phyloP scores from a whole-genome alignment of 768 basidiomycete genomes.

The Chalciporus piperatus region DNA sequence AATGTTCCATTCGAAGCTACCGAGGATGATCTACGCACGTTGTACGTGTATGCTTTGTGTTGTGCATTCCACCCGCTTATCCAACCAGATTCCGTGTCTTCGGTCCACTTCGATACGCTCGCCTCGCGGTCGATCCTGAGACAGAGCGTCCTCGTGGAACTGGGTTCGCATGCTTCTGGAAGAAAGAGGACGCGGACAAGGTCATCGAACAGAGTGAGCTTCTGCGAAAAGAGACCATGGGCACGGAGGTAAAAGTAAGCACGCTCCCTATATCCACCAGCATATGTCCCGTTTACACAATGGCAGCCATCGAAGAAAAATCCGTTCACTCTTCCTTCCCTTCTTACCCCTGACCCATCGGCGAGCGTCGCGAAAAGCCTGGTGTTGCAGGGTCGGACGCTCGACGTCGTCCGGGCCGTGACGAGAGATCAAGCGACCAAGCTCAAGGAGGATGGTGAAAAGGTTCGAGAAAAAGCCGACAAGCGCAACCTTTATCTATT shows the following conservation, averaged over 20 bases:
- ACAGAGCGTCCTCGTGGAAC: constrained; percentile 91
- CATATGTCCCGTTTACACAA: neutral
- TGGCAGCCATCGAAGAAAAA: constrained; percentile 73
- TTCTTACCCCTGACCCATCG: constrained; percentile 93
- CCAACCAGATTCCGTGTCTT: constrained; percentile 72
- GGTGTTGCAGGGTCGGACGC: constrained; percentile 88
- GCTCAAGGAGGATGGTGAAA: constrained; percentile 86
- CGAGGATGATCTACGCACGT: constrained; percentile 83
- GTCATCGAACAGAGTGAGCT: constrained; percentile 79
- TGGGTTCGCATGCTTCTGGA: constrained; percentile 98
- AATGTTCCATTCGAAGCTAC: constrained; percentile 92
- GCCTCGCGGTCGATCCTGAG: constrained; percentile 79
- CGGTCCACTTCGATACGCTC: constrained; percentile 89
- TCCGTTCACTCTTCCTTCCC: constrained; percentile 83
- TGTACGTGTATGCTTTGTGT: constrained; percentile 50
- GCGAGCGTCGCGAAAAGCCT: constrained; percentile 76
- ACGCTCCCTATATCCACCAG: constrained; percentile 13
- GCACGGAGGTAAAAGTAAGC: constrained; percentile 33
- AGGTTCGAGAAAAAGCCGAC: constrained; percentile 82
- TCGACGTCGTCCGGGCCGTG: constrained; percentile 89
- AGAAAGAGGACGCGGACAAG: constrained; percentile 82
- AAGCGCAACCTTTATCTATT: constrained; percentile 95
- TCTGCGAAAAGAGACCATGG: constrained; percentile 61
- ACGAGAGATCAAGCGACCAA: constrained; percentile 85
- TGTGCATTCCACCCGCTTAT: neutral